These are phyloP conservation scores for Ceratocystis smalleyi DNA, from an alignment of 2,329 filamentous ascomycete species.

Conservation along the genomic window DNA sequence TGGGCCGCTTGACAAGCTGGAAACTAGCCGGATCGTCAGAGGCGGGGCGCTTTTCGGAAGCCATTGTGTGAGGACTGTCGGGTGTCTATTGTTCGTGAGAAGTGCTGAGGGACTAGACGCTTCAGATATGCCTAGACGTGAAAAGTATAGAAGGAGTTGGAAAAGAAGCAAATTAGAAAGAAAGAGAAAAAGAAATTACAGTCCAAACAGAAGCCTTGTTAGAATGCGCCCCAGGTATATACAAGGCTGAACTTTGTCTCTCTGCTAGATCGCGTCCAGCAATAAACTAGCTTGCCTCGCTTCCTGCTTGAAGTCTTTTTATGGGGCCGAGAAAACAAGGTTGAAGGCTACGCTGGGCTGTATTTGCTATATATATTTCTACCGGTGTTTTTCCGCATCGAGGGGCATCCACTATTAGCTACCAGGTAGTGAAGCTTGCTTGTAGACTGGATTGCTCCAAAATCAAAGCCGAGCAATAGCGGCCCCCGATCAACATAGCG, in stretches of 20 bases:
- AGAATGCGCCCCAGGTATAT: background rate
- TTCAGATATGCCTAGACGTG: background rate
- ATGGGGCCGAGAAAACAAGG: slow-evolving; percentile 5
- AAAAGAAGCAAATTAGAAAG: background rate
- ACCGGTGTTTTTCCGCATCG: slow-evolving; percentile 5
- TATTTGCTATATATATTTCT: background rate
- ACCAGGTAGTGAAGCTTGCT: background rate
- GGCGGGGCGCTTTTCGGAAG: slow-evolving; percentile 82
- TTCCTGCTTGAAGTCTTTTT: slow-evolving; percentile 12
- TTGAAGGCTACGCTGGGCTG: background rate
- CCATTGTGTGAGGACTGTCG: slow-evolving; percentile 42
- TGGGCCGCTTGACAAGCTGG: slow-evolving; percentile 82
- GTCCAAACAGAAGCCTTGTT: slow-evolving; percentile 4
- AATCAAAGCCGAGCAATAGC: background rate
- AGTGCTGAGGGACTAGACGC: background rate
- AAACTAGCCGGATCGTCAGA: slow-evolving; percentile 63
- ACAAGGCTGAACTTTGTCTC: slow-evolving; percentile 15
- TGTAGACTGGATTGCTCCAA: no score
- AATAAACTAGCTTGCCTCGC: background rate
- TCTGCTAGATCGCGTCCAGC: slow-evolving; percentile 4
- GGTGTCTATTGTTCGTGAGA: background rate
- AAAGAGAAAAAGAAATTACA: background rate
- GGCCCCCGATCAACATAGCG: background rate
- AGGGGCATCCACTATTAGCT: slow-evolving; percentile 5
- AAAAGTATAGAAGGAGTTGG: background rate